A percentile compares a stretch with the other conserved stretches of the same genome.
Evolutionary conservation across 768 basidiomycete species (phyloP).

Genomic region (Lactarius quietus): DNA sequence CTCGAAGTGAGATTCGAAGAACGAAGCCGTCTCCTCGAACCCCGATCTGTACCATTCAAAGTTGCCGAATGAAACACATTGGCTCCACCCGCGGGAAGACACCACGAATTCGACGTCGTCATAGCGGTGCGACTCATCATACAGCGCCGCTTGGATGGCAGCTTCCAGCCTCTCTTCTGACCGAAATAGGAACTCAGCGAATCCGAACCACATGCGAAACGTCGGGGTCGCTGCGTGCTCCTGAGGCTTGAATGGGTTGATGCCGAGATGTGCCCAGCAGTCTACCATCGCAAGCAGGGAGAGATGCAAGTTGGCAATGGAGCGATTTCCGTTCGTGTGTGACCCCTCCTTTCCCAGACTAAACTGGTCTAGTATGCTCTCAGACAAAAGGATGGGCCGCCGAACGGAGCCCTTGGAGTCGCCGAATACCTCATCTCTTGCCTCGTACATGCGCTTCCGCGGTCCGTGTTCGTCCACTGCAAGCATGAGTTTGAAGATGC

Average conservation of each 20-base stretch:
- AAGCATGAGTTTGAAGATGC: slow-evolving; percentile 93
- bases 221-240: slow-evolving; percentile 92
- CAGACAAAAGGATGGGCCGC: too few species aligned
- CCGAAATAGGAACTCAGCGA: slow-evolving; percentile 92
- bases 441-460: slow-evolving; percentile 67
- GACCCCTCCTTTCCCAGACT: slow-evolving; percentile 55
- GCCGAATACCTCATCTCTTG: slow-evolving; percentile 75
- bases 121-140: too few species aligned
- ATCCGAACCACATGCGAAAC: slow-evolving; percentile 95
- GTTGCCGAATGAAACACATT: too few species aligned
- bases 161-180: slow-evolving; percentile 52
- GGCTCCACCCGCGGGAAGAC: too few species aligned
- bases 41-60: too few species aligned
- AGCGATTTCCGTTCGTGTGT: slow-evolving; percentile 27
- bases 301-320: slow-evolving; percentile 82
- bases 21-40: slow-evolving; percentile 74
- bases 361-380: slow-evolving; percentile 94
- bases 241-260: slow-evolving; percentile 89
- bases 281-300: slow-evolving; percentile 97
- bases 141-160: too few species aligned
- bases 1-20: slow-evolving; percentile 86
- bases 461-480: slow-evolving; percentile 87
- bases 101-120: too few species aligned
- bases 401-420: slow-evolving; percentile 33
- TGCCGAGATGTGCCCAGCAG: slow-evolving; percentile 86